Evolutionary conservation across 2,329 filamentous ascomycete species (phyloP), one percentile per base, ranked within the genome.

Genomic region (Trichophyton verrucosum): DNA sequence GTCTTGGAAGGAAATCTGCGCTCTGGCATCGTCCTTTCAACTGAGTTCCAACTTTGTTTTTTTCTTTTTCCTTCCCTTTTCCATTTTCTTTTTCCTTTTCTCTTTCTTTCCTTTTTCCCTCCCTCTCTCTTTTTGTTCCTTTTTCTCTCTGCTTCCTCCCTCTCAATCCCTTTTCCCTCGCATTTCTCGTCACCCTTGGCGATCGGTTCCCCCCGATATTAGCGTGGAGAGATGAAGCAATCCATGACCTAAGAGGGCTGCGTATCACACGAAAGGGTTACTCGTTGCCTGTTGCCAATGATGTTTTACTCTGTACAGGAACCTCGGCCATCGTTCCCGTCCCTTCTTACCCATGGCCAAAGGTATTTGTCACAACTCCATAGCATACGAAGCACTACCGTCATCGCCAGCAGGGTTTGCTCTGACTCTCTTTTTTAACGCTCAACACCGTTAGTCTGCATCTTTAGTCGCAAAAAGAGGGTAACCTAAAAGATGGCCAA

Each of bases 111-210:
- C 61, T 65, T 57, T 65, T 64, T 63, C 56, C 8, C 33, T 11
- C 33, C 11, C 11, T 63, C 33, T 13, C 11, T 38, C 65, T 65
- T 65, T 64, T 61, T 64, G 66, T 59, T 57, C 59, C 62, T 62
- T 38, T 38, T 58, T 61, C n/a, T 60, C 61, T 42, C 38, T 13
- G 11, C 11, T 44, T 17, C n/a, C 40, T 44, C 15, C 7, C n/a
- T n/a, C 40, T 44, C 60, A 20, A 3, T 15, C 24, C 56, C 33
- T 36, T 22, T 42, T 42, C 1, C 15, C 40, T 44, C 57, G 33
- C 22, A 38, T 33, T 42, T 38, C 58, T 57, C 55, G 36, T 47
- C 20, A 57, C 42, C 42, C 44, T 53, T 56, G 30, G 38, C 42
- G 49, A 61, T 30, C 59, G 51, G 44, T 57, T 55, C 63, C 63